Base-by-base conservation (phyloP, 441 rosid genomes). In the Brassica balearica region DNA sequence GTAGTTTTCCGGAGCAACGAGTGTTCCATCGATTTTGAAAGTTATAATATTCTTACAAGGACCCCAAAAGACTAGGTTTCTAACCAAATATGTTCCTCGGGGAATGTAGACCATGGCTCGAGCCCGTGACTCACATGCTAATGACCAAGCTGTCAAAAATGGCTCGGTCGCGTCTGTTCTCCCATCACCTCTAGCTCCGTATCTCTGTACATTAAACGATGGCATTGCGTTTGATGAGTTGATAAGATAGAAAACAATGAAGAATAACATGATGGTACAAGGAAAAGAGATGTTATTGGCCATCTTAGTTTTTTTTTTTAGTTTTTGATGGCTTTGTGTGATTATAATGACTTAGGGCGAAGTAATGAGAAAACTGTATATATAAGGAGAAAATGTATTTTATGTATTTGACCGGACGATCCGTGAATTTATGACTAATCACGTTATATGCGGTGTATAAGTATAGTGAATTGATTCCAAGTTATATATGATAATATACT, bases 101-200 rank as follows among this genome's bases (percentile, higher is more conserved):
- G 91, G 90, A 19, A 88, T 80, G 55, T 84, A 80, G 1, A 91
- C 22, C 11, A 81, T 85, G 29, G 92, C 86, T 12, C 86, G 82
- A 7, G 2, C 36, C 0, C 65, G 51, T 3, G 91, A 89, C 1
- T 15, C 29, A 64, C 96, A 91, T 2, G 90, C 94, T 2, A 68
- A 51, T 0, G 73, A 55, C 96, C 96, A 91, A 4, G 96, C 89
- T 51, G 38, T 68, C 5, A 77, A 73, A 74, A 91, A 91, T 5
- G 91, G 69, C 2, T 61, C 25, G 19, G 91, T 85, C 3, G 92
- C 74, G 78, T 91, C 91, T 1, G 89, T 75, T 59, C 69, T 62
- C 7, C 90, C 92, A 17, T 88, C 88, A 0, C 85, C 82, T 72
- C 84, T 86, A 7, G 92, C 92, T 4, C 96, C 93, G 12, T 75